Percentiles rank a stretch among this genome's conserved stretches.
These are phyloP conservation scores for Thozetella sp. DNA, from an alignment of 495 filamentous ascomycete species.

Conservation along the genomic window DNA sequence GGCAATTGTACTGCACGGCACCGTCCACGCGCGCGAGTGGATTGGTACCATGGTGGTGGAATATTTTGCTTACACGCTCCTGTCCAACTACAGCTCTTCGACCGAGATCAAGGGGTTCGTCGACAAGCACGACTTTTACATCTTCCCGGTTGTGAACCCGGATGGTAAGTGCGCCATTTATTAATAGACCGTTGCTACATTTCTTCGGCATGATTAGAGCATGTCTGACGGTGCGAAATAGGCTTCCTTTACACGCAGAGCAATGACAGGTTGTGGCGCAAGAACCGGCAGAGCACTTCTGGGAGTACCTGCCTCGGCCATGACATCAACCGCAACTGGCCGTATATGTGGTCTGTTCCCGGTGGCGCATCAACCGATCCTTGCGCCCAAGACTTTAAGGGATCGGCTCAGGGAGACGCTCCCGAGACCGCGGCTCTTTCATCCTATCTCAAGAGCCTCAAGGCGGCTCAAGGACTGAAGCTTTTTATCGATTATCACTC, in stretches of 20 bases:
- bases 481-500: conserved; percentile 64
- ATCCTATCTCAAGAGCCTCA: conserved; percentile 37
- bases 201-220: not conserved
- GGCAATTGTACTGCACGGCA: conserved; percentile 61
- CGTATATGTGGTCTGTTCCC: conserved; percentile 49
- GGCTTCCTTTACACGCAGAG: conserved; percentile 65
- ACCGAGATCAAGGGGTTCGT: conserved; percentile 40
- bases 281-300: conserved; percentile 55
- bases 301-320: conserved; percentile 51
- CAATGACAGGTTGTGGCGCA: conserved; percentile 62
- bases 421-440: conserved; percentile 50
- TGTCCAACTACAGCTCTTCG: conserved; percentile 45
- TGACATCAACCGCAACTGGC: conserved; percentile 70
- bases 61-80: conserved; percentile 56
- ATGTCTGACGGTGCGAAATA: conserved; percentile 12
- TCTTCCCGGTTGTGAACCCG: conserved; percentile 64
- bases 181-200: no score
- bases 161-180: conserved; percentile 46
- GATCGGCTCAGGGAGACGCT: conserved; percentile 42
- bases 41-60: conserved; percentile 58
- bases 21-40: conserved; percentile 68
- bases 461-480: conserved; percentile 47
- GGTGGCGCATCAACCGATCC: conserved; percentile 54
- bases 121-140: conserved; percentile 65
- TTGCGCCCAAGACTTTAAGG: conserved; percentile 57